Percentiles rank a stretch among this genome's conserved stretches.
Evolutionary conservation across 306 rosid species (phyloP).

Genomic region (Cicer arietinum): DNA sequence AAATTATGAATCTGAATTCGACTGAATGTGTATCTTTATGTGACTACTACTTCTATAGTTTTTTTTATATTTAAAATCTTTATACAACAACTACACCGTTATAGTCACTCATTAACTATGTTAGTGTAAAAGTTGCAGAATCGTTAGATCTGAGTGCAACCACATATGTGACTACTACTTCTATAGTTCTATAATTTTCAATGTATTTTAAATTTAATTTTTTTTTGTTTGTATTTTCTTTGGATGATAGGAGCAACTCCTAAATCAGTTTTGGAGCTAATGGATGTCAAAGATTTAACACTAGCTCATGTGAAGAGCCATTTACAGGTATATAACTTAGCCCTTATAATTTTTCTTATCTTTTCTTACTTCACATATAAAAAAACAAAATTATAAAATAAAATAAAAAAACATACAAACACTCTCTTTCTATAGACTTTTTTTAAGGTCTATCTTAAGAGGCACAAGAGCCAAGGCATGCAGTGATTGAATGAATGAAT

Average conservation of each 20-base stretch:
- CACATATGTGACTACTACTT: not conserved
- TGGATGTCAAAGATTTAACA: slow-evolving; percentile 97
- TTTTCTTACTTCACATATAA: slow-evolving; percentile 4
- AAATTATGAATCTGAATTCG: no score
- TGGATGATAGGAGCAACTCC: slow-evolving; percentile 85
- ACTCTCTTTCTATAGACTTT: slow-evolving; percentile 50
- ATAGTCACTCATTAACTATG: no score
- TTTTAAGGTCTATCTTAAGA: slow-evolving; percentile 45
- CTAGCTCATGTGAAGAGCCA: slow-evolving; percentile 98
- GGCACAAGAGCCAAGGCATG: slow-evolving; percentile 67
- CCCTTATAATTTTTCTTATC: not conserved
- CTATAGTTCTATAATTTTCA: not conserved
- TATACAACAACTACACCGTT: no score
- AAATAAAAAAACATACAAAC: no score
- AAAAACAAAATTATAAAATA: slow-evolving; percentile 24
- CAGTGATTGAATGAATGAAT: slow-evolving; percentile 60
- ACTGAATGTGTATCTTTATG: no score
- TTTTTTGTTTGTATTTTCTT: not conserved
- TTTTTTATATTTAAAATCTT: no score
- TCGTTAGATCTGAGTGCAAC: not conserved
- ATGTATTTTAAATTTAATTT: not conserved
- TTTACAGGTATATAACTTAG: slow-evolving; percentile 72
- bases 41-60: no score
- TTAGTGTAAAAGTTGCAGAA: not conserved
- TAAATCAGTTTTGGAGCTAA: slow-evolving; percentile 85